phyloP scores from a whole-genome alignment of 2,329 filamentous ascomycete species.

The Camptophora hylomeconis region DNA sequence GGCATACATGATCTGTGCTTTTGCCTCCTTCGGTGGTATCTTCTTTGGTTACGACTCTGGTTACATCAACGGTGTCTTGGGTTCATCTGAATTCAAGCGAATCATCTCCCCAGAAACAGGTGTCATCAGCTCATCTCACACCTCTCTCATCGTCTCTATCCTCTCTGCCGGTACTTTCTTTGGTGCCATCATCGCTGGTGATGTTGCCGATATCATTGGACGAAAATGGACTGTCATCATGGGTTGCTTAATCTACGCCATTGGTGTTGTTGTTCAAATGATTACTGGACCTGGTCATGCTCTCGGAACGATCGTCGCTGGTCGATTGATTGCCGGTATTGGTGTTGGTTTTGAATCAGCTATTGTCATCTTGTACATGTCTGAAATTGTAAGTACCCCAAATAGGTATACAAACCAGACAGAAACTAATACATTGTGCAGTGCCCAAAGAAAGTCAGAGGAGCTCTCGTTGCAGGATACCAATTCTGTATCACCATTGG shows the following conservation, averaged over 20 bases:
- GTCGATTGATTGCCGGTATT: conserved; percentile 62
- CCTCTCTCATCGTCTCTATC: conserved; percentile 58
- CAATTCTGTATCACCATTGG: conserved; percentile 76
- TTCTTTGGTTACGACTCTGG: conserved; percentile 47
- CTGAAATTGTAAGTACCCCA: conserved; percentile 45
- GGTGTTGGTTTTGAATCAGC: conserved; percentile 73
- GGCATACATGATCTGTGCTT: conserved; percentile 46
- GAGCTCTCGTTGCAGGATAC: conserved; percentile 68
- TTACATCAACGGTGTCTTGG: conserved; percentile 39
- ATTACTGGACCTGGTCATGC: conserved; percentile 26
- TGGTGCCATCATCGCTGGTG: conserved; percentile 61
- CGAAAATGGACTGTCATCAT: conserved; percentile 56
- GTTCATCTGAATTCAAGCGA: conserved; percentile 33
- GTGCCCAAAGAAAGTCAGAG: conserved; percentile 58
- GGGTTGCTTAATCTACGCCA: conserved; percentile 57
- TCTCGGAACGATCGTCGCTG: conserved; percentile 53
- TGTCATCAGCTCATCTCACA: conserved; percentile 32
- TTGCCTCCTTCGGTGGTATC: conserved; percentile 47
- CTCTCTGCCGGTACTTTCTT: conserved; percentile 68
- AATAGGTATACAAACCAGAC: conserved; percentile 6
- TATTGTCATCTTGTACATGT: conserved; percentile 78
- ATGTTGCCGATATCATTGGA: conserved; percentile 58
- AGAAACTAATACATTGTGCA: conserved; percentile 16
- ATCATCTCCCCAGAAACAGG: conserved; percentile 24
- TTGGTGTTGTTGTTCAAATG: conserved; percentile 58